Base-by-base conservation (phyloP, 352 stramenopile species). In the Pythium phragmitis region DNA sequence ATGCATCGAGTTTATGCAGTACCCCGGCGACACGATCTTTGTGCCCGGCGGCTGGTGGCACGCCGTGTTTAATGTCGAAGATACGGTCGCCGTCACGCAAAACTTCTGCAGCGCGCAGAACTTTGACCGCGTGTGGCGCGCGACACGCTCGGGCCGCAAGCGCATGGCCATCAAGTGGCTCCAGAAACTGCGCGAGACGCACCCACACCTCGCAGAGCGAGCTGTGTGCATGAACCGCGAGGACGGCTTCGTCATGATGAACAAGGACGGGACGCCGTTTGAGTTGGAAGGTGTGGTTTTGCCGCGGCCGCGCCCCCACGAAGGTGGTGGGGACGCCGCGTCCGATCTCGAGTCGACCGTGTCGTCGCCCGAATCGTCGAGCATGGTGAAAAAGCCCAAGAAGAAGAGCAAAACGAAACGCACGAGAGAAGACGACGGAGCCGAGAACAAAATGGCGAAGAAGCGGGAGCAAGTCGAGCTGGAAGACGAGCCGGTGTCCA, bases 91-190 rank as follows among this genome's bases (percentile, higher is more conserved):
- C 14, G 90, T 98, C 52, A 98, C 94, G 11, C 94, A 98, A 50
- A 98, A 98, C 60, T 98, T 91, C 54, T 96, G 97, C 64, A 96
- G 87, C 57, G 77, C 70, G 28, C 76, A 92, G 59, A 98, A 98
- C 68, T 93, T 98, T 57, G 73, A 77, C 34, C 67, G 80, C 14
- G 85, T 94, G 55, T 94, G 85, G 85, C 78, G 81, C 50, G 91
- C 91, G 61, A 98, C 96, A n/a, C 86, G 96, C 23, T 85, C 71
- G 1, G 94, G 95, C 12, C 80, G 96, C 60, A 98, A 97, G 67
- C 91, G 91, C 49, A 99, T 99, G 95, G 91, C 96, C 2, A 91
- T 90, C 51, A 98, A 97, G 68, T 98, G 94, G 93, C 77, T 98
- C 21, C 57, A 73, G 23, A 82, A 87, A 61, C 76, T 99, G 2